These are phyloP conservation scores for Puccinia hordei DNA, from an alignment of 1,284 basidiomycete species.

Conservation along the genomic window DNA sequence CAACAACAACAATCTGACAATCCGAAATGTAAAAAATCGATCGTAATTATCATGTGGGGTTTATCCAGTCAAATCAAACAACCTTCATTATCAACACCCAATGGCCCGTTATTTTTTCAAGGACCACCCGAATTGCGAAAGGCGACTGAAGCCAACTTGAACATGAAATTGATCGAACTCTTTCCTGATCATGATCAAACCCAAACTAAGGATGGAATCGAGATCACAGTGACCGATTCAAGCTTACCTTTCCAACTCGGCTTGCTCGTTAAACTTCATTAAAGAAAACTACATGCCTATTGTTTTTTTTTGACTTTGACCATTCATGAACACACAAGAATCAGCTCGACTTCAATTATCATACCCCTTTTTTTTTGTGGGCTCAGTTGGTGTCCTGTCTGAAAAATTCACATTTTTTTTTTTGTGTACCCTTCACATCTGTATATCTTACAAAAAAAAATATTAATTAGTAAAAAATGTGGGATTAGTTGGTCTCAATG, in stretches of 20 bases:
- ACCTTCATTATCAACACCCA: constrained; percentile 73
- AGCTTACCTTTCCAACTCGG: constrained; percentile 82
- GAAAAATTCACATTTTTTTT: too few relatives aligned
- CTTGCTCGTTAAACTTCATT: constrained; percentile 61
- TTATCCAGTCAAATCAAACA: constrained; percentile 81
- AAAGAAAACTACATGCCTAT: neutral
- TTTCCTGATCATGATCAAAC: constrained; percentile 59
- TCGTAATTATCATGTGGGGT: neutral
- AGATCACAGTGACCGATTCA: constrained; percentile 82
- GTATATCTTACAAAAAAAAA: too few relatives aligned
- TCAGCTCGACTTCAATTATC: too few relatives aligned
- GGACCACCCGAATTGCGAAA: constrained; percentile 85
- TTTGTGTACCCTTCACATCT: too few relatives aligned
- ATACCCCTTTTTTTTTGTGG: too few relatives aligned
- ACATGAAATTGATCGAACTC: constrained; percentile 79
- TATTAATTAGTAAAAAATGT: too few relatives aligned
- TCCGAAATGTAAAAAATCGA: neutral
- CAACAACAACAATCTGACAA: too few relatives aligned
- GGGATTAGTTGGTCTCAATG: too few relatives aligned
- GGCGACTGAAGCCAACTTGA: constrained; percentile 82
- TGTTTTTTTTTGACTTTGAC: too few relatives aligned
- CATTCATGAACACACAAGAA: too few relatives aligned
- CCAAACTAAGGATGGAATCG: constrained; percentile 66
- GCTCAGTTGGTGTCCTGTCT: too few relatives aligned
- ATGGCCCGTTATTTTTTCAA: constrained; percentile 82